Evolutionary conservation across 1,284 basidiomycete genomes (phyloP).

Genomic region (Pseudozyma sp.): DNA sequence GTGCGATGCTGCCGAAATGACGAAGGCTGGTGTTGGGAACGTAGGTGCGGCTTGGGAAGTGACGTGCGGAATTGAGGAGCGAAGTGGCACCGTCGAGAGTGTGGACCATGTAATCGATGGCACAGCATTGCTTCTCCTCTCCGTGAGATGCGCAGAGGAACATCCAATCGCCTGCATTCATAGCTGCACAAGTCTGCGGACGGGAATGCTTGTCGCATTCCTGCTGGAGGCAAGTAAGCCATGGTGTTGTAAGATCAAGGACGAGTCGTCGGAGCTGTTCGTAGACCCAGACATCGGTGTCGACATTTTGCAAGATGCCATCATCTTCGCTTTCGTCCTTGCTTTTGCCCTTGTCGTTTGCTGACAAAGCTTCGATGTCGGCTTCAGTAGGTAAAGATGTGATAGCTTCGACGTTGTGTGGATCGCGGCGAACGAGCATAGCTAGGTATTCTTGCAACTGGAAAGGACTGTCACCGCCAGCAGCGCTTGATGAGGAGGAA

Average conservation of each 20-base stretch:
- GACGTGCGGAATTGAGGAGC: constrained; percentile 87
- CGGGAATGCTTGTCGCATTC: constrained; percentile 74
- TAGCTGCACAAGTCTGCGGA: constrained; percentile 81
- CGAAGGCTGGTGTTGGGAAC: constrained; percentile 80
- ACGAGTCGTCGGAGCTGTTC: constrained; percentile 92
- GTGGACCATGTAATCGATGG: constrained; percentile 96
- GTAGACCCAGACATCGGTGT: constrained; percentile 87
- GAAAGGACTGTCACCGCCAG: constrained; percentile 80
- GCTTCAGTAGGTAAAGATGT: constrained; percentile 73
- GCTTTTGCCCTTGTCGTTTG: constrained; percentile 67
- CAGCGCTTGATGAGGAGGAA: constrained; percentile 4
- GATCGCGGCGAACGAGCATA: constrained; percentile 82
- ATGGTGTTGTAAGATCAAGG: constrained; percentile 88
- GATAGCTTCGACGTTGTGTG: constrained; percentile 86
- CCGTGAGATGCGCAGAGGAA: constrained; percentile 92
- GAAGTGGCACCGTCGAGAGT: constrained; percentile 93
- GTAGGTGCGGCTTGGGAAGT: constrained; percentile 76
- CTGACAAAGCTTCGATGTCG: constrained; percentile 35
- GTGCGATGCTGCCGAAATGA: constrained; percentile 86
- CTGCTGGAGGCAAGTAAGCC: constrained; percentile 85
- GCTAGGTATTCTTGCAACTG: constrained; percentile 95
- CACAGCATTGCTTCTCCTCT: constrained; percentile 77
- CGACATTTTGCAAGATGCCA: constrained; percentile 62
- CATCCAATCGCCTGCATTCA: constrained; percentile 97
- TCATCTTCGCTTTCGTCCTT: constrained; percentile 25